phyloP scores from a whole-genome alignment of 2,329 filamentous ascomycete genomes.

The Graphiopsis chlorocephala region DNA sequence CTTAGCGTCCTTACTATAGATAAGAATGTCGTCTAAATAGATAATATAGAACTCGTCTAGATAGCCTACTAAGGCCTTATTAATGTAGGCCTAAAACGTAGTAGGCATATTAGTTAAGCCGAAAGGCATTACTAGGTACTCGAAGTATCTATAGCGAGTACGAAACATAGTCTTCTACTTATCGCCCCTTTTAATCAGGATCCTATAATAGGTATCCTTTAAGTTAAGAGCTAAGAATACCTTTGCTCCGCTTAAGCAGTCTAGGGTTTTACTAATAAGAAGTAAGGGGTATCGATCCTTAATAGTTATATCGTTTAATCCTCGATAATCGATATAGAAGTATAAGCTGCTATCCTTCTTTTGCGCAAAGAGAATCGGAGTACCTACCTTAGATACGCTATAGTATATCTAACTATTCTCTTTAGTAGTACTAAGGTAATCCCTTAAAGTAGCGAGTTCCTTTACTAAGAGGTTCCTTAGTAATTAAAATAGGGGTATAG shows the following conservation, averaged over 20 bases:
- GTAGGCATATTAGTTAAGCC: conserved; percentile 11
- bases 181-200: not conserved
- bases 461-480: not conserved
- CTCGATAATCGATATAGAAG: not conserved
- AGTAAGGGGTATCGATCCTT: conserved; percentile 7
- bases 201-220: not conserved
- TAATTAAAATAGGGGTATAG: not conserved
- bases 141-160: conserved; percentile 34
- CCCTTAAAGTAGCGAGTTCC: not conserved
- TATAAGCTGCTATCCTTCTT: too few relatives aligned
- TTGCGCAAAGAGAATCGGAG: too few relatives aligned
- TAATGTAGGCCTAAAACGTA: conserved; percentile 19
- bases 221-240: not conserved
- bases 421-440: not conserved
- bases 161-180: conserved; percentile 26
- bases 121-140: conserved; percentile 37
- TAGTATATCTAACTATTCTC: not conserved
- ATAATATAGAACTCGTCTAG: conserved; percentile 26
- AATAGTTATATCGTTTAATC: not conserved
- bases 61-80: conserved; percentile 22
- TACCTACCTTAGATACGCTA: too few relatives aligned
- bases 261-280: not conserved
- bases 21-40: conserved; percentile 28
- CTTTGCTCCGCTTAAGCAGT: not conserved
- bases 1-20: conserved; percentile 20